Evolutionary conservation across 2,329 filamentous ascomycete species (phyloP), one percentile per base, ranked within the genome.

Genomic region (Aspergillus novofumigatus): DNA sequence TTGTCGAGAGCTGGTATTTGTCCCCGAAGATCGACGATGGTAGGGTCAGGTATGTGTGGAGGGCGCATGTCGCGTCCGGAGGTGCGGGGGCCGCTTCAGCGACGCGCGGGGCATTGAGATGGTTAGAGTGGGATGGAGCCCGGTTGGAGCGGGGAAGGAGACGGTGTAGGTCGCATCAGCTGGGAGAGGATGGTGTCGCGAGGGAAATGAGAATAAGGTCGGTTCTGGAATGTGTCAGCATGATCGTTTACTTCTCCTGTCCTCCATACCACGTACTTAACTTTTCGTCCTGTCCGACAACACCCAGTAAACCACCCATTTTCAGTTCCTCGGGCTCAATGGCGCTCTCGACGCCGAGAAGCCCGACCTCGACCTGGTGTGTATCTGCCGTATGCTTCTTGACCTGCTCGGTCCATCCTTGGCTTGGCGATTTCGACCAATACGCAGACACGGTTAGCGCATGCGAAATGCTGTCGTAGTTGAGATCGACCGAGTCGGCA

Each of bases 1-100:
- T 69, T 9, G 75, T 78, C 20, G 73, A 76, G 59, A 97, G 83
- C 73, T 96, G 91, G 75, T 96, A 95, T 68, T 87, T 87, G 77
- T 97, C 93, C 42, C 89, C 85, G 74, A 97, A 97, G 60, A 97
- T 80, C 51, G 81, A 77, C 26, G 87, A 89, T 1, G 93, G 92
- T 2, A 97, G 83, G 0, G 91, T 95, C 26, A 96, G 77, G 73
- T 96, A 91, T 10, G 89, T 83, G 74, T 96, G 87, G 1, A 92
- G 79, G 17, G 83, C 82, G 73, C 93, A 97, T 29, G 78, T 76
- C n/a, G 80, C 76, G 47, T 82, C 80, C 1, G 65, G 56, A 0
- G 75, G 72, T 29, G 71, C 70, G 52, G 81, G 70, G 79, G 75
- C 0, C 82, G 82, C 17, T 83, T 75, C 23, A 78, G 70, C 25